Evolutionary conservation across 805 yeast genomes (phyloP), one percentile per base, ranked within the genome.

Genomic region (Pichia scutulata): DNA sequence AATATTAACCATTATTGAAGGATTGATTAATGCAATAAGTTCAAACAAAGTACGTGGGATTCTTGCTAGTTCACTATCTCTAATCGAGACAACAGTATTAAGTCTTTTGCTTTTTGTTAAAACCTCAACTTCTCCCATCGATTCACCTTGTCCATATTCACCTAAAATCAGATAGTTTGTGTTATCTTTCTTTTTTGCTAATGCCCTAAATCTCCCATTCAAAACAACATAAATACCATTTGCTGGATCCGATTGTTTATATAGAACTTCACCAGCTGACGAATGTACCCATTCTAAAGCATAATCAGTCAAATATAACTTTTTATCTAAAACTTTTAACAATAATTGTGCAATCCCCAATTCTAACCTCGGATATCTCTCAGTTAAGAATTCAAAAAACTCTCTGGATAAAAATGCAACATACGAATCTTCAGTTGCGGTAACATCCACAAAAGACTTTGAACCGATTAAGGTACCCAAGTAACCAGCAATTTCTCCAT

Each of bases 251-350:
- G 89, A 95, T 63, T 92, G 93, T 2, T 80, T 75, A 59, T 86
- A 89, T 21, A 93, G 66, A 0, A 83, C 75, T 46, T 84, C 83
- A 0, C 97, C 96, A 1, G 97, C 92, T n/a, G 81, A 81, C 13
- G 86, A 73, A 52, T 89, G 96, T 40, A 90, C 81, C 98, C 98
- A 92, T 65, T 93, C 99, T 47, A 93, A 70, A 0, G 97, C 96
- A 66, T 86, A 88, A 61, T 92, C 98, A 41, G 93, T 78, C 50
- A 84, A 79, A 39, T 86, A 66, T 39, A 92, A 71, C 49, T 85
- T 78, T 26, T 77, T 70, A 26, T 90, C 83, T 39, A 93, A 66
- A 2, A 86, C 72, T n/a, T 72, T 73, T 43, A 85, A 81, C 55
- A 92, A 69, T 9, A 81, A 76, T 52, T 81, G 81, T 0, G 98